A percentile compares a stretch with the other conserved stretches of the same genome.
These are phyloP conservation scores for Calonectria hongkongensis DNA, from an alignment of 2,329 filamentous ascomycete genomes.

Conservation along the genomic window DNA sequence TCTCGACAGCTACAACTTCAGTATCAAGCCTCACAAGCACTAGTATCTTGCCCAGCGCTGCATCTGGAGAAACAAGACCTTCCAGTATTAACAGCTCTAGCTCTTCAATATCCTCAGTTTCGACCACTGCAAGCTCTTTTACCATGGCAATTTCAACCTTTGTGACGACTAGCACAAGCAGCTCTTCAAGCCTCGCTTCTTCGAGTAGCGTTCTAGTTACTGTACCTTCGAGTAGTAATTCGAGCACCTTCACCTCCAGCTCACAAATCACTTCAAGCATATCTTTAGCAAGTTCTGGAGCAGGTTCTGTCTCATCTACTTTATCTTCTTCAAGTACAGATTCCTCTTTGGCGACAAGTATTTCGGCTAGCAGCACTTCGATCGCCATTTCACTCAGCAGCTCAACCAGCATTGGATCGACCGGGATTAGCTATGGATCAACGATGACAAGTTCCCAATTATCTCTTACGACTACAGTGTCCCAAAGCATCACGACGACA, in stretches of 20 bases:
- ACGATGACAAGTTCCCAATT: neutral
- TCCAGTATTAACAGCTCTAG: neutral
- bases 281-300: too few relatives aligned
- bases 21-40: too few relatives aligned
- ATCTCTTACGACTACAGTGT: neutral
- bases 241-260: neutral
- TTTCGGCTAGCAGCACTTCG: neutral
- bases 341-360: neutral
- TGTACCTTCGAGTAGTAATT: neutral
- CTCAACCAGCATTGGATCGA: neutral
- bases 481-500: neutral
- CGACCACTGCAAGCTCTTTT: too few relatives aligned
- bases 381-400: neutral
- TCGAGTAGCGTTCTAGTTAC: neutral
- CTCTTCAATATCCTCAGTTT: neutral
- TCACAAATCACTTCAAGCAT: neutral
- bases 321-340: neutral
- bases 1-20: too few relatives aligned
- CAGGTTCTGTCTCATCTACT: neutral
- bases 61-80: too few relatives aligned
- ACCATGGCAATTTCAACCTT: too few relatives aligned
- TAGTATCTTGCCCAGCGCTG: too few relatives aligned
- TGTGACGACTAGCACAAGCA: too few relatives aligned
- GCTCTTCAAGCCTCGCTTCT: too few relatives aligned
- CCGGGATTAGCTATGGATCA: neutral